Evolutionary conservation across 148 eudicot genomes (phyloP).

Genomic region (Silene uniflora): DNA sequence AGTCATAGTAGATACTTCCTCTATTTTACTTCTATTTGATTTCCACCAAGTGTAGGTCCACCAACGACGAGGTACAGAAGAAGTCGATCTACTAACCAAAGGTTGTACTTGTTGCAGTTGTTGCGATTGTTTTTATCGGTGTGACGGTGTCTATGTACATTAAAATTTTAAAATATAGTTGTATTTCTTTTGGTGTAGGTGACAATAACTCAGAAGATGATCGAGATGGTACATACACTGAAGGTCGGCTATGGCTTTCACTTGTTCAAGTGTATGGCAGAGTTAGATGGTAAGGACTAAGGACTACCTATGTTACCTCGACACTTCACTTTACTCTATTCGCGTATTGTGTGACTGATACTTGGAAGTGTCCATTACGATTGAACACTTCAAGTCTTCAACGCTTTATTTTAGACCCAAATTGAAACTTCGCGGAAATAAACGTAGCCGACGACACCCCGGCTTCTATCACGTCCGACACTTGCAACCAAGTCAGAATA

Average conservation of each 20-base stretch:
- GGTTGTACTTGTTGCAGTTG: conserved; percentile 4
- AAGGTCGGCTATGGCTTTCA: conserved; percentile 5
- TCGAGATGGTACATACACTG: conserved; percentile 7
- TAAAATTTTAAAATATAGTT: no score
- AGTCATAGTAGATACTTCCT: no score
- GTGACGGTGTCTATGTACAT: neutral
- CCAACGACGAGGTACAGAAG: conserved; percentile 2
- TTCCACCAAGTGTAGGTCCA: conserved; percentile 13
- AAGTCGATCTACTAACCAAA: conserved; percentile 21
- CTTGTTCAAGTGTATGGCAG: conserved; percentile 20
- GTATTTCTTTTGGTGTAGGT: conserved; percentile 7
- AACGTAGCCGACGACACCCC: no score
- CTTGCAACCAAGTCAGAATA: neutral
- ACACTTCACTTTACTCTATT: no score
- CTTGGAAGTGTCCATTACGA: no score
- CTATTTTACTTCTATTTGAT: no score
- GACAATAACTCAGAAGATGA: conserved; percentile 24
- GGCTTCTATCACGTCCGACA: no score
- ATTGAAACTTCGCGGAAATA: no score
- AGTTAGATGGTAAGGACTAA: conserved; percentile 15
- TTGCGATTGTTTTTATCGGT: conserved; percentile 6
- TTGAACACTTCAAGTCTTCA: no score
- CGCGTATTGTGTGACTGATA: no score
- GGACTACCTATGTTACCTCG: no score
- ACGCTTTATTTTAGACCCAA: no score